Percentiles rank a stretch among this genome's conserved stretches.
Evolutionary conservation across 148 eudicot species (phyloP).

Genomic region (Suaeda aralocaspica): DNA sequence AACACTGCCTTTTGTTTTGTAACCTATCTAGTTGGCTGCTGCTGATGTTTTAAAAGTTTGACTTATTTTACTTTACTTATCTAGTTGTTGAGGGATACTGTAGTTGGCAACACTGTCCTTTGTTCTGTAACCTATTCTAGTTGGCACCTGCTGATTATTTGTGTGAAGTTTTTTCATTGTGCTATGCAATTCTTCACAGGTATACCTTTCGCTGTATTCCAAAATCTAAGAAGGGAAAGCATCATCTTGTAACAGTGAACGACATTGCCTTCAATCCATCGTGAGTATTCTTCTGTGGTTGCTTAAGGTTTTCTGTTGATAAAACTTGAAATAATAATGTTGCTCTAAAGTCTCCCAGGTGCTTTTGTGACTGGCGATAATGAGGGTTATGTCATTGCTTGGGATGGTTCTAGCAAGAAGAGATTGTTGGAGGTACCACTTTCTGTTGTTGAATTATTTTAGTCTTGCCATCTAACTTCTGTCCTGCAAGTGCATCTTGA

Average conservation of each 20-base stretch:
- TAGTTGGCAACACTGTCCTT: background rate
- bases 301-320: background rate
- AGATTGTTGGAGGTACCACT: conserved; percentile 61
- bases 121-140: background rate
- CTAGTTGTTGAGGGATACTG: too few relatives aligned
- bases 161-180: background rate
- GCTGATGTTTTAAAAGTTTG: too few relatives aligned
- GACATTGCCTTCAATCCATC: conserved; percentile 69
- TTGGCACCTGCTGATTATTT: background rate
- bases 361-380: conserved; percentile 76
- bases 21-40: too few relatives aligned
- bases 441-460: background rate
- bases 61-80: too few relatives aligned
- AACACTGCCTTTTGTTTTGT: too few relatives aligned
- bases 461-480: background rate
- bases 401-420: conserved; percentile 70
- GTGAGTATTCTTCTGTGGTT: conserved; percentile 42
- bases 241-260: conserved; percentile 64
- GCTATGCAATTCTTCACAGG: conserved; percentile 34
- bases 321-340: background rate
- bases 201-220: conserved; percentile 79
- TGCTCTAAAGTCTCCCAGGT: conserved; percentile 41
- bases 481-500: background rate
- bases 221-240: conserved; percentile 54
- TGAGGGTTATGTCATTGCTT: conserved; percentile 65